These are phyloP conservation scores for Fusarium sacchari DNA, from an alignment of 2,329 filamentous ascomycete genomes.

Conservation along the genomic window DNA sequence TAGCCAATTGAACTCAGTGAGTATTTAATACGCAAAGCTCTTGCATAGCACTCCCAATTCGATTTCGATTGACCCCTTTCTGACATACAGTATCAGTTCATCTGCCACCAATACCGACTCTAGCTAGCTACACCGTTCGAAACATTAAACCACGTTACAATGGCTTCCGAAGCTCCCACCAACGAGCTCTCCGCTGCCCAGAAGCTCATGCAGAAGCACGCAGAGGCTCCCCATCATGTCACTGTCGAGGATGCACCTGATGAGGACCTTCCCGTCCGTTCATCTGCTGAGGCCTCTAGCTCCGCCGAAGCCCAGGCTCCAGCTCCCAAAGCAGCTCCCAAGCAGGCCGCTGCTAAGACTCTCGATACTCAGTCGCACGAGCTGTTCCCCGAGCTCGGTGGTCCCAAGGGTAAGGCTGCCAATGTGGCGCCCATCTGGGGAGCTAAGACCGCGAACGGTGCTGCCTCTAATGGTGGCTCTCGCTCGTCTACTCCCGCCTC, in stretches of 20 bases:
- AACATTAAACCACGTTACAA: slow-evolving; percentile 44
- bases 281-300: slow-evolving; percentile 58
- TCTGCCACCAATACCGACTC: slow-evolving; percentile 11
- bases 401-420: slow-evolving; percentile 72
- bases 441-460: slow-evolving; percentile 69
- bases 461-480: slow-evolving; percentile 65
- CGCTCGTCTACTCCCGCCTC: slow-evolving; percentile 72
- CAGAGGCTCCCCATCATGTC: slow-evolving; percentile 63
- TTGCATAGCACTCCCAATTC: background rate
- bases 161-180: slow-evolving; percentile 55
- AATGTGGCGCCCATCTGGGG: slow-evolving; percentile 81
- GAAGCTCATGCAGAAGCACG: slow-evolving; percentile 72
- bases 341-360: slow-evolving; percentile 66
- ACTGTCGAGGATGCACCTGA: slow-evolving; percentile 85
- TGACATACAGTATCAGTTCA: slow-evolving; percentile 24
- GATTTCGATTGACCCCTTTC: background rate
- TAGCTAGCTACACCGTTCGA: slow-evolving; percentile 18
- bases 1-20: slow-evolving; percentile 31
- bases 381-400: slow-evolving; percentile 90
- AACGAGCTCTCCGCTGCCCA: slow-evolving; percentile 65
- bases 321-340: slow-evolving; percentile 72
- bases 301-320: slow-evolving; percentile 60
- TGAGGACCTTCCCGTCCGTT: slow-evolving; percentile 74
- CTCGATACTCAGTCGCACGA: slow-evolving; percentile 91
- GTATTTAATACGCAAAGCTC: background rate